Percentiles rank a stretch among this genome's conserved stretches.
Conservation (phyloP, 2,329 filamentous ascomycete genomes). For the Cytospora piceae region DNA sequence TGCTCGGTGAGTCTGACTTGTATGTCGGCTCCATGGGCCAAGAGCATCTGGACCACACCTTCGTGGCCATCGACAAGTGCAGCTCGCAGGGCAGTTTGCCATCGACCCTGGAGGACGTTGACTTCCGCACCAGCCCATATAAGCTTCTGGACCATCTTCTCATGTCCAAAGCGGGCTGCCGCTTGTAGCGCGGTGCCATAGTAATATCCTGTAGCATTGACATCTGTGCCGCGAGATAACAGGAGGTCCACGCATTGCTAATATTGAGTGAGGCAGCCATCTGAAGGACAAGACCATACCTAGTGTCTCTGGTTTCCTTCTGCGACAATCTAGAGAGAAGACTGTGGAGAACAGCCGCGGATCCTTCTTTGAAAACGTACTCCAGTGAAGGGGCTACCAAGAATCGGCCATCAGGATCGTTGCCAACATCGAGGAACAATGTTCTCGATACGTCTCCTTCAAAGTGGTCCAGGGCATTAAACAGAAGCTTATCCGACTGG, state of each 20-base stretch:
- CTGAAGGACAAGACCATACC: neutral
- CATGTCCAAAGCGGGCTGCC: neutral
- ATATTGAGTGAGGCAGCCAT: neutral
- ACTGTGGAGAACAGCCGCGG: neutral
- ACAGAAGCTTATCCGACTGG: neutral
- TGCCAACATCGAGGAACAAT: neutral
- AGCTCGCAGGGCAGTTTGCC: neutral
- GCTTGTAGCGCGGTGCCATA: neutral
- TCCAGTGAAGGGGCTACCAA: neutral
- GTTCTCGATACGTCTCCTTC: neutral
- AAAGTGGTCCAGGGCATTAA: neutral
- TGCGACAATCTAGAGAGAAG: neutral
- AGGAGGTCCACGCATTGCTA: neutral
- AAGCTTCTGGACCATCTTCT: neutral
- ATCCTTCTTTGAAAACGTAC: neutral
- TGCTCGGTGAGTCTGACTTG: neutral
- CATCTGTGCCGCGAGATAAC: neutral
- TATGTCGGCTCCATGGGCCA: neutral
- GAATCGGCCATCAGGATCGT: neutral
- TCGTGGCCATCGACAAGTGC: neutral
- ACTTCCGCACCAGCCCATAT: neutral
- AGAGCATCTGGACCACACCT: neutral
- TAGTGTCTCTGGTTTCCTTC: neutral
- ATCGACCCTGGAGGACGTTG: neutral
- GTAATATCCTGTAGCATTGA: neutral